phyloP scores from a whole-genome alignment of 176 grass and related monocot genomes.

The Chloris gayana region DNA sequence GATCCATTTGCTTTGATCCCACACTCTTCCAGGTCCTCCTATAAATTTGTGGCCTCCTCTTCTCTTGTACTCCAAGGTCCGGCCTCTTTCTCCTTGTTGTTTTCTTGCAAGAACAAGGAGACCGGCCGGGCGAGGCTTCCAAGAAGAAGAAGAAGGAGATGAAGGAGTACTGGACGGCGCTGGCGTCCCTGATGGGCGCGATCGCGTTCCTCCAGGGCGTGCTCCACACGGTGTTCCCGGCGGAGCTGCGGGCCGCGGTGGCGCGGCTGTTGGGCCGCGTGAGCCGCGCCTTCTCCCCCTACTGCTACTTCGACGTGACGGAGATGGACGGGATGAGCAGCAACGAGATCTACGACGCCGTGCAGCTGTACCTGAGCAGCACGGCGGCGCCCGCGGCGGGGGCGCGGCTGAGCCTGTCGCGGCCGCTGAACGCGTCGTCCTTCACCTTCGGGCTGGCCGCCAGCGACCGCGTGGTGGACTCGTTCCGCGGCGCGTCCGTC shows the following conservation, averaged over 20 bases:
- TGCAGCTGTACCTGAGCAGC: constrained; percentile 89
- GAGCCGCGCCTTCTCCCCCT: constrained; percentile 60
- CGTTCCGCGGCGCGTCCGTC: constrained; percentile 62
- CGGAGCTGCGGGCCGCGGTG: constrained; percentile 64
- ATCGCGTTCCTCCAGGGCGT: constrained; percentile 72
- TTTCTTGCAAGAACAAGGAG: not conserved
- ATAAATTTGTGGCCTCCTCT: constrained; percentile 35
- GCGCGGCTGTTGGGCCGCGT: constrained; percentile 49
- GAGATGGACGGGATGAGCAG: constrained; percentile 93
- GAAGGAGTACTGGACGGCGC: constrained; percentile 82
- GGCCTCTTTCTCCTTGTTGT: constrained; percentile 12
- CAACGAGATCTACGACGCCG: constrained; percentile 90
- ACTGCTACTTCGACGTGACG: constrained; percentile 90
- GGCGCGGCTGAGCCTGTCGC: constrained; percentile 70
- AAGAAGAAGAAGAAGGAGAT: constrained; percentile 30
- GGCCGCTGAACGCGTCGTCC: constrained; percentile 71
- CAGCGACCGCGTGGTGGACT: constrained; percentile 76
- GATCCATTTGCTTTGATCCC: not conserved
- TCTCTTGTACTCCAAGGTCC: constrained; percentile 14
- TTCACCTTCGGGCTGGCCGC: constrained; percentile 88
- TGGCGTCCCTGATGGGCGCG: constrained; percentile 89
- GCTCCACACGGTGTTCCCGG: constrained; percentile 64
- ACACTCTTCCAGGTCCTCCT: not conserved
- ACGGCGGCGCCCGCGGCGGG: constrained; percentile 52
- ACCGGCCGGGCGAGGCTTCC: not conserved